Evolutionary conservation across 805 yeast genomes (phyloP).

Genomic region (Debaryomyces maramus): DNA sequence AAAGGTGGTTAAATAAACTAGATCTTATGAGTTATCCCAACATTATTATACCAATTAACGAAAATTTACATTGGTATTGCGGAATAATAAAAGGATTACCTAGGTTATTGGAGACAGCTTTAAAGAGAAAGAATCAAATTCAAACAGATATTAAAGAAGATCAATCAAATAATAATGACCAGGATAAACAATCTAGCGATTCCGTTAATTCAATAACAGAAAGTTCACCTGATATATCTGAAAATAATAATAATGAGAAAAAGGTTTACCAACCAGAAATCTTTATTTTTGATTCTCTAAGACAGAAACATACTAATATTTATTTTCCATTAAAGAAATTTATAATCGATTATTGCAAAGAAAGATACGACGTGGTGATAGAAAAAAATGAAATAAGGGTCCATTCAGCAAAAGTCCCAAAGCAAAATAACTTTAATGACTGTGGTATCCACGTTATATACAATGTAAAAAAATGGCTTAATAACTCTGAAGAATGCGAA

Average conservation of each 20-base stretch:
- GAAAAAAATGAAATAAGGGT: conserved; percentile 48
- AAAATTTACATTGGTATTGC: conserved; percentile 84
- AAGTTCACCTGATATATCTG: conserved; percentile 3
- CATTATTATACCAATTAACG: conserved; percentile 79
- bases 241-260: conserved; percentile 2
- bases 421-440: conserved; percentile 85
- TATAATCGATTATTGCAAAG: conserved; percentile 67
- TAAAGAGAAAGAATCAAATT: conserved; percentile 3
- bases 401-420: conserved; percentile 62
- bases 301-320: conserved; percentile 55
- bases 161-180: conserved; percentile 2
- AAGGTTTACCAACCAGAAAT: conserved; percentile 35
- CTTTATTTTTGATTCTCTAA: conserved; percentile 74
- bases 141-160: neutral
- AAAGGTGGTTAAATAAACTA: conserved; percentile 74
- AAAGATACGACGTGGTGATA: conserved; percentile 52
- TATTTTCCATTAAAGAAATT: conserved; percentile 55
- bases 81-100: conserved; percentile 64
- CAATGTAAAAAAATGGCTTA: conserved; percentile 61
- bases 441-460: conserved; percentile 92
- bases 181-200: conserved; percentile 2
- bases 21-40: conserved; percentile 57
- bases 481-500: conserved; percentile 48
- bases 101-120: conserved; percentile 19
- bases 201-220: too few species aligned